Evolutionary conservation across 257 asterid genomes (phyloP), one percentile per base, ranked within the genome.

Genomic region (Cruciata laevipes): DNA sequence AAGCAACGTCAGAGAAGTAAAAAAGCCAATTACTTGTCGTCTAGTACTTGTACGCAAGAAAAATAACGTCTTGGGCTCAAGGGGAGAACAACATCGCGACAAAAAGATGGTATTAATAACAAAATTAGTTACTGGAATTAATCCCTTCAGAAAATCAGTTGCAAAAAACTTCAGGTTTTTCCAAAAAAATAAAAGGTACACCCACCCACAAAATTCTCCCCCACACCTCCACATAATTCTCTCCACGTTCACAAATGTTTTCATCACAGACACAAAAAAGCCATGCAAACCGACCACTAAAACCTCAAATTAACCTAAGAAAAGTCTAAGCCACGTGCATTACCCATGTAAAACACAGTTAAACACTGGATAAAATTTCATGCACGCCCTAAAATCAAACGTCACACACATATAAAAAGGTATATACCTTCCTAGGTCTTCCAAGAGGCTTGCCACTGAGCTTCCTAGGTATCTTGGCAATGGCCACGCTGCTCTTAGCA

Each of bases 381-480:
- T 9, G 17, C 51, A 42, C 2, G 51, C 18, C 3, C 16, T 11
- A 42, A 42, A 42, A 11, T 13, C 14, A 55, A 66, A 66, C 18
- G 40, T 66, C 6, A 30, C 14, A 31, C 35, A 30, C 60, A 61
- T 27, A 52, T 24, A 30, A 35, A 47, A 12, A 4, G 9, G 68
- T 17, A 14, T 35, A 14, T 83, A 91, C 98, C 98, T 91, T 91
- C 74, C 33, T 86, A 3, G 96, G 96, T 68, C 98, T 83, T 40
- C 98, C 96, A 74, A 84, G 64, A 18, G 95, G 92, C 80, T 78
- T 86, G 25, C 95, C 95, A 8, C 82, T 76, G 49, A 79, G 80
- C 75, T 79, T 82, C 75, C 90, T 80, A 0, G 75, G 81, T 42
- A 38, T 73, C 68, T 65, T 83, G 12, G 76, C 78, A 68, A 8